Evolutionary conservation across 1,284 basidiomycete genomes (phyloP), one percentile per base, ranked within the genome.

Genomic region (Porogramme epimiltina): DNA sequence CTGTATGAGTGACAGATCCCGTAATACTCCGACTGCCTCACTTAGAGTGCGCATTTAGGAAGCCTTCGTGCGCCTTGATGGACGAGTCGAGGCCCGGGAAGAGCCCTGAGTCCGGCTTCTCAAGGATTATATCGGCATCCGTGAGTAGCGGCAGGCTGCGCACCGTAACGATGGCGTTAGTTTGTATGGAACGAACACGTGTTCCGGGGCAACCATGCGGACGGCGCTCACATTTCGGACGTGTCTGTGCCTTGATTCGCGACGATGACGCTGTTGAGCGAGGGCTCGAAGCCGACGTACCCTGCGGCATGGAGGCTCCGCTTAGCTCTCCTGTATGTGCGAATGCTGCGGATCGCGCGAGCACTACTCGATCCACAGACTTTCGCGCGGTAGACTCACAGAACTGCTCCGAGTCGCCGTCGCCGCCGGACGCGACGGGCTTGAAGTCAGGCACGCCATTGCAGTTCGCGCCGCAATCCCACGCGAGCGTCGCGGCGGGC

Each of bases 371-470:
- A n/a, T n/a, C n/a, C n/a, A n/a, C n/a, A n/a, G n/a, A n/a, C n/a
- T n/a, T n/a, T n/a, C n/a, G n/a, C n/a, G n/a, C n/a, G n/a, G n/a
- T n/a, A 9, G 0, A 61, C 74, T 63, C 48, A 77, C 76, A 80
- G 47, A 66, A 83, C 60, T 85, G 85, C 1, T 74, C 66, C 3
- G 37, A 42, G 13, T 58, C 52, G 1, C 83, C 83, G 57, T 88
- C 77, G 1, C 85, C 86, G 22, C 86, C 87, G 0, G 83, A 75
- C 8, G 83, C 84, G 4, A 81, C 66, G 1, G 83, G 80, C 15
- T 73, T 44, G 61, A 87, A 88, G 4, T 62, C 69, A 1, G 80
- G 61, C 58, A 82, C 85, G 6, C 74, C 78, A 23, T 75, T 48
- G 60, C 85, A 88, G 51, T 61, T 59, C 28, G 58, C 60, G 63